Evolutionary conservation across 2,329 filamentous ascomycete genomes (phyloP).

Genomic region (Lomentospora prolificans): DNA sequence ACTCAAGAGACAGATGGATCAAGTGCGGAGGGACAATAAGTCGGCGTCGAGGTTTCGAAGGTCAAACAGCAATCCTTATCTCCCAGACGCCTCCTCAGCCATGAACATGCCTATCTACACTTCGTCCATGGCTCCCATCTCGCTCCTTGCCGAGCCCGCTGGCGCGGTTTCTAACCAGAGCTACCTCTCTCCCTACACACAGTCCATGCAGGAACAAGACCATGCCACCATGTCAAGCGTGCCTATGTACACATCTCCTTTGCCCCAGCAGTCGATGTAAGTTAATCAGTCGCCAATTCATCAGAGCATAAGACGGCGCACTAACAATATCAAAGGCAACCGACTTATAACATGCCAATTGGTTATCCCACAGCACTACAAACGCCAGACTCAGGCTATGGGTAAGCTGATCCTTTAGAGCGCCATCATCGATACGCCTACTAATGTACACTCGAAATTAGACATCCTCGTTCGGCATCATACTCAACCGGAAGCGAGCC

Average conservation of each 20-base stretch:
- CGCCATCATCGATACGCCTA: not conserved
- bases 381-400: constrained; percentile 25
- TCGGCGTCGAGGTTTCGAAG: constrained; percentile 39
- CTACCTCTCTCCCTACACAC: constrained; percentile 41
- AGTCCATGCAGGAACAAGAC: constrained; percentile 35
- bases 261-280: constrained; percentile 28
- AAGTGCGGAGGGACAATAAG: constrained; percentile 49
- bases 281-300: constrained; percentile 10
- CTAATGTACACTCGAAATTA: constrained; percentile 9
- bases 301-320: constrained; percentile 21
- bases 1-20: constrained; percentile 51
- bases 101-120: constrained; percentile 41
- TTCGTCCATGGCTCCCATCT: constrained; percentile 38
- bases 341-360: constrained; percentile 32
- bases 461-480: constrained; percentile 28
- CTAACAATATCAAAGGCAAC: constrained; percentile 15
- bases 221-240: constrained; percentile 15
- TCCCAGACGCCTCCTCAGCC: constrained; percentile 27
- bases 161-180: constrained; percentile 30
- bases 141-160: constrained; percentile 39
- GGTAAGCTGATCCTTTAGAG: constrained; percentile 20
- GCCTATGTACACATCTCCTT: constrained; percentile 21
- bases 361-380: constrained; percentile 29
- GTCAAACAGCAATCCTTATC: constrained; percentile 34
- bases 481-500: constrained; percentile 28